Evolutionary conservation across 805 yeast genomes (phyloP), one percentile per base, ranked within the genome.

Genomic region (Kodamaea sagamina): DNA sequence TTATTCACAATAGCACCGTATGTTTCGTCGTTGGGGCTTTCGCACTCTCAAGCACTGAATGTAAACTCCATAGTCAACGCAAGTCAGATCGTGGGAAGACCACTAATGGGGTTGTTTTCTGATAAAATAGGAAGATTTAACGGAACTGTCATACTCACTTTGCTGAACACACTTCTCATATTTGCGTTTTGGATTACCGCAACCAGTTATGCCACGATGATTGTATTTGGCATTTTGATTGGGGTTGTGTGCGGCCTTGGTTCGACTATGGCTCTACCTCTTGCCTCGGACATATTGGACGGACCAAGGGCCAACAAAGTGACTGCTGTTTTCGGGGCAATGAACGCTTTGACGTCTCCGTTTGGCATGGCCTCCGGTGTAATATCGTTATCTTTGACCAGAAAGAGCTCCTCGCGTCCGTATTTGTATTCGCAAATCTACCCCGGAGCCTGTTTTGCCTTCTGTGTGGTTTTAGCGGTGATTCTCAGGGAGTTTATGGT

Each of bases 391-490:
- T 70, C 78, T 3, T 55, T 80, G 25, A 31, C 22, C 6, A 24
- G 16, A 18, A 13, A 38, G 12, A 10, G 34, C 11, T 17, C 32
- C 6, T 10, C 43, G 4, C 46, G 50, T 9, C 85, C 87, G 3
- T 83, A 75, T 51, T 60, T 76, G 27, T 73, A 81, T 50, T 72
- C 84, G 2, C 88, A 82, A 52, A 67, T 81, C 1, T 82, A 79
- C 56, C 72, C 80, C 4, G 87, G 86, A 2, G 53, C 70, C 12
- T 59, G 75, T 37, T 75, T 73, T 48, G 53, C 73, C 15, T 59
- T 59, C 9, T 74, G 75, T 0, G 53, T 74, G 8, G 5, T 77
- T 2, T 44, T 78, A 18, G 59, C 75, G 40, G 45, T 77, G 1
- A 62, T 77, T 0, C 63, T 79, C 12, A 67, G 89, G 49, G 82